Conservation (phyloP, 2,329 filamentous ascomycete species). For the Penicillium sp. region DNA sequence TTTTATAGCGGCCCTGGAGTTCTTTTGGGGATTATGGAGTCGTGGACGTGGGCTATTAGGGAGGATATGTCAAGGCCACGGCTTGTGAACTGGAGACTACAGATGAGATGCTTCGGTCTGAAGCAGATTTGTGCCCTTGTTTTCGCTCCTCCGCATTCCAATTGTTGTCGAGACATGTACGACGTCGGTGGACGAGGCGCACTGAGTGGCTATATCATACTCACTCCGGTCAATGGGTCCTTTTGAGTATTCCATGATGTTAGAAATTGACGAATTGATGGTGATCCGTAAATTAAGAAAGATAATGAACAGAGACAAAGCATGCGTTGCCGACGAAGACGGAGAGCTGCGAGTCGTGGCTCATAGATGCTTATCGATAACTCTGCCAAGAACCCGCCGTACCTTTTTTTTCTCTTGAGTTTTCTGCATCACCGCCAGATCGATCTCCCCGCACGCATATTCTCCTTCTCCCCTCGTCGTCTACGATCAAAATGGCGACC, state of each 20-base stretch:
- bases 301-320: neutral
- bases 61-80: too few relatives aligned
- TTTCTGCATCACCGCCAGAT: conserved; percentile 28
- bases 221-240: too few relatives aligned
- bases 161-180: too few relatives aligned
- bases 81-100: too few relatives aligned
- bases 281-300: neutral
- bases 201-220: too few relatives aligned
- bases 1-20: too few relatives aligned
- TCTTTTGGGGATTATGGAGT: neutral
- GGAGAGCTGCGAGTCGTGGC: neutral
- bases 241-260: too few relatives aligned
- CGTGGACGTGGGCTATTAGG: neutral
- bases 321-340: neutral
- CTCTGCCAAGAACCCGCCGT: conserved; percentile 31
- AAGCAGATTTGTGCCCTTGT: too few relatives aligned
- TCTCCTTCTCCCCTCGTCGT: conserved; percentile 26
- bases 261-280: too few relatives aligned
- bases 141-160: too few relatives aligned
- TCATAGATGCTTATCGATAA: conserved; percentile 27
- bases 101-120: too few relatives aligned
- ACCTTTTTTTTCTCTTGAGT: conserved; percentile 32
- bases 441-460: conserved; percentile 21
- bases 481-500: conserved; percentile 51
- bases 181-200: neutral